Base-by-base conservation (phyloP, 2,329 filamentous ascomycete species). In the Verticillium klebahnii region DNA sequence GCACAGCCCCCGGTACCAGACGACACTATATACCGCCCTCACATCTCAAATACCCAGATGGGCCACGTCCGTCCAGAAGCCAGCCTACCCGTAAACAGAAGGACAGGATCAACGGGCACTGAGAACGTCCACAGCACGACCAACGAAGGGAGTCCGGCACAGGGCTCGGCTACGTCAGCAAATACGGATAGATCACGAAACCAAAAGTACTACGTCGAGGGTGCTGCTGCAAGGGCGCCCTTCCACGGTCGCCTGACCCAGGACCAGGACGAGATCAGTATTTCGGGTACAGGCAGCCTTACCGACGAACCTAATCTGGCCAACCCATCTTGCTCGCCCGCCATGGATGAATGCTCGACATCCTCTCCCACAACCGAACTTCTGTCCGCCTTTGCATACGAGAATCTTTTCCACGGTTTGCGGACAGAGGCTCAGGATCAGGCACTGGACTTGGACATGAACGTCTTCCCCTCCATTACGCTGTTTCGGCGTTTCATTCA, bases 151-250 rank as follows among this genome's bases (percentile, higher is more conserved):
- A 45, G 39, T n/a, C n/a, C 39, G 5, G 39, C 39, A 19, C 8
- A 8, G n/a, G 39, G n/a, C 7, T 45, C 39, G 5, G 31, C 45
- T 25, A 17, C 32, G 17, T 62, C 61, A 1, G 36, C 36, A 11
- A 56, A 45, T 4, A 59, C 57, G 4, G 40, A 54, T 6, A 25
- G 57, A 45, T 9, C 39, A n/a, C 39, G 39, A 9, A 45, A 19
- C 5, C 39, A 15, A 31, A 60, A 52, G 11, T 62, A 55, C 23
- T 62, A 62, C 31, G 60, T 62, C 12, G 60, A 62, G 45, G 60
- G 60, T 9, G 57, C 57, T 17, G 50, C 56, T 19, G 50, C 57
- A 4, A 59, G 60, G 15, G 60, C 60, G 12, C 57, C 60, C 15
- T 62, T 62, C 19, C 55, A 58, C 37, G 60, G 60, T n/a, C 52